Percentiles rank a stretch among this genome's conserved stretches.
These are phyloP conservation scores for Hypoxylon rickii DNA, from an alignment of 495 filamentous ascomycete species.

Conservation along the genomic window DNA sequence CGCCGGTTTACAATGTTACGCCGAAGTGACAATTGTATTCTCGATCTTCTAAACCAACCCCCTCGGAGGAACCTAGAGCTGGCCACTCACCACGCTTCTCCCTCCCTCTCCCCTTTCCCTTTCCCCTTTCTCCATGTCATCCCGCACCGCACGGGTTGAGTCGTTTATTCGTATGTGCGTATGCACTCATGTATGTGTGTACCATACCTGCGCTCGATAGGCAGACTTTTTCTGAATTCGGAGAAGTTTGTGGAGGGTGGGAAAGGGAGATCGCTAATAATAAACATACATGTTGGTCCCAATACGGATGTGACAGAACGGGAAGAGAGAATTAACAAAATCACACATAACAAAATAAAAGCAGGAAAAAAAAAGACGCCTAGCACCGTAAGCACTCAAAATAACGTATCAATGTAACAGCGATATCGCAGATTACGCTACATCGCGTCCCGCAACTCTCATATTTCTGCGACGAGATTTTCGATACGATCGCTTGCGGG, in stretches of 20 bases:
- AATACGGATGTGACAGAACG: no score
- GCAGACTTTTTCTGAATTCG: not conserved
- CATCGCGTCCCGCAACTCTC: not conserved
- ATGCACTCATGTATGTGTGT: conserved; percentile 4
- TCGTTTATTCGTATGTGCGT: conserved; percentile 8
- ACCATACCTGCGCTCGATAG: not conserved
- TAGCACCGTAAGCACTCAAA: conserved; percentile 1
- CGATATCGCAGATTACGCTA: not conserved
- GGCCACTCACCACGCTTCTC: conserved; percentile 1
- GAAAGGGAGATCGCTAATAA: conserved; percentile 25
- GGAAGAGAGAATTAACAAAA: no score
- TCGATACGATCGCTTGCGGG: not conserved
- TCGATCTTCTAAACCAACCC: conserved; percentile 31
- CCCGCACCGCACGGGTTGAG: not conserved
- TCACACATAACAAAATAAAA: no score
- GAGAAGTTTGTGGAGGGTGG: not conserved
- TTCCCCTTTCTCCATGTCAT: no score
- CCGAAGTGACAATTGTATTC: conserved; percentile 23
- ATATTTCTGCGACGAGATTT: not conserved
- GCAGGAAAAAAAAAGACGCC: no score
- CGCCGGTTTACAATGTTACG: conserved; percentile 33
- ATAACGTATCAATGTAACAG: not conserved
- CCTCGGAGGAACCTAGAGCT: conserved; percentile 14
- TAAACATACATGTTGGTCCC: conserved; percentile 12
- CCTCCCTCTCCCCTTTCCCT: not conserved